A percentile compares a stretch with the other conserved stretches of the same genome.
phyloP scores from a whole-genome alignment of 768 basidiomycete species.

The Termitomyces sp. region DNA sequence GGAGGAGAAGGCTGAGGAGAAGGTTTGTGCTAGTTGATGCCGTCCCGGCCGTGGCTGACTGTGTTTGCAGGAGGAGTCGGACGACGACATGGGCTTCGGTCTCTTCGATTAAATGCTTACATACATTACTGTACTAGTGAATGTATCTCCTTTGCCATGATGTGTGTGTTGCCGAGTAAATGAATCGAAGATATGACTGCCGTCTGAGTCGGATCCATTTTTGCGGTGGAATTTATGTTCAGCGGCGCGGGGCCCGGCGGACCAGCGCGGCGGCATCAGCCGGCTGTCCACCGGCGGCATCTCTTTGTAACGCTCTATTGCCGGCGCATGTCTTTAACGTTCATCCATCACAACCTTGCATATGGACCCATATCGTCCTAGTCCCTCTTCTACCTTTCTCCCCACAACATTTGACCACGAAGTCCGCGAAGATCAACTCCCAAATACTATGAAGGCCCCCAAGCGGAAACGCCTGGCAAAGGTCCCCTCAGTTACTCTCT shows the following conservation, averaged over 20 bases:
- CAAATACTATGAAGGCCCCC: constrained; percentile 37
- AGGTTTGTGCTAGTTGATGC: constrained; percentile 40
- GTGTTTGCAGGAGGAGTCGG: constrained; percentile 72
- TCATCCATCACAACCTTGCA: constrained; percentile 15
- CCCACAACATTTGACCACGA: constrained; percentile 20
- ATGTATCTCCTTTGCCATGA: background rate
- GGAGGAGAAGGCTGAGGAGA: constrained; percentile 89
- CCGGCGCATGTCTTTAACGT: constrained; percentile 16
- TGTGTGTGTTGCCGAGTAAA: background rate
- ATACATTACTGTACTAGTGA: constrained; percentile 9
- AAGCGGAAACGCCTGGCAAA: constrained; percentile 54
- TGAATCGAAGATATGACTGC: background rate
- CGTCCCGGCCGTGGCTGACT: constrained; percentile 1
- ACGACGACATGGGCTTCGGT: constrained; percentile 99
- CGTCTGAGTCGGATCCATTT: background rate
- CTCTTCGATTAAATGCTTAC: constrained; percentile 73
- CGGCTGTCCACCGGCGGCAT: constrained; percentile 27
- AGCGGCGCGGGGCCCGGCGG: constrained; percentile 15
- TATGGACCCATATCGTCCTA: constrained; percentile 34
- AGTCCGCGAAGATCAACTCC: constrained; percentile 24
- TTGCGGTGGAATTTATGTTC: background rate
- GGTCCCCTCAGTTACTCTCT: constrained; percentile 19
- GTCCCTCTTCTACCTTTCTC: constrained; percentile 17
- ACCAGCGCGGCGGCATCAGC: constrained; percentile 15
- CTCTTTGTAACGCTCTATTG: constrained; percentile 17